phyloP scores from a whole-genome alignment of 352 stramenopile genomes.

The Thraustochytrium striatum region DNA sequence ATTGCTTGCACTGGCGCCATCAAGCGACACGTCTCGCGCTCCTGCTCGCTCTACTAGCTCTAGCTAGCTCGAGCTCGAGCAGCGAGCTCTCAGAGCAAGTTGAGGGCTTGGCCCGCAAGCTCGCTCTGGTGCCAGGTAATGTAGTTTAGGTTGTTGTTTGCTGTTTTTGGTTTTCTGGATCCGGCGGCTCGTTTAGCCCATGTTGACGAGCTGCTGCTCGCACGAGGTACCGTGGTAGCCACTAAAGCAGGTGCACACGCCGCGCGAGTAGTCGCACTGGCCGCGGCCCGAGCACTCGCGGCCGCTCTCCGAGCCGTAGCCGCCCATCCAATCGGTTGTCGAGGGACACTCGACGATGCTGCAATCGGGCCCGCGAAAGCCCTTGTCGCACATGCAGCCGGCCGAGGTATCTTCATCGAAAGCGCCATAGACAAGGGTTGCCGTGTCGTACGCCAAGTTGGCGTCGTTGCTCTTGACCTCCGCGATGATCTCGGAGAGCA shows the following conservation, averaged over 20 bases:
- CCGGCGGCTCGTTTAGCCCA: too few relatives aligned
- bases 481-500: slow-evolving; percentile 72
- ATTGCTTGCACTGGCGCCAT: too few relatives aligned
- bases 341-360: slow-evolving; percentile 89
- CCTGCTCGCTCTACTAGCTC: too few relatives aligned
- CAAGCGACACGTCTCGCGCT: too few relatives aligned
- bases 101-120: too few relatives aligned
- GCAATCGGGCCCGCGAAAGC: slow-evolving; percentile 88
- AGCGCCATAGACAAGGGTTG: slow-evolving; percentile 51
- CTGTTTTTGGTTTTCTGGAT: too few relatives aligned
- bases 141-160: too few relatives aligned
- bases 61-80: too few relatives aligned
- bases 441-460: slow-evolving; percentile 44
- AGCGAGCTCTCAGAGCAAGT: too few relatives aligned
- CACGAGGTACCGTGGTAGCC: slow-evolving; percentile 90
- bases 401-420: slow-evolving; percentile 88
- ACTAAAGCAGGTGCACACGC: slow-evolving; percentile 88
- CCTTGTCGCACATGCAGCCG: slow-evolving; percentile 87
- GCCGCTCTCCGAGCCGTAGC: slow-evolving; percentile 65
- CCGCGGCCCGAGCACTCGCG: slow-evolving; percentile 75
- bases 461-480: slow-evolving; percentile 49
- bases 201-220: slow-evolving; percentile 59
- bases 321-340: slow-evolving; percentile 76
- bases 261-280: slow-evolving; percentile 77
- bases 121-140: too few relatives aligned